These are phyloP conservation scores for Sphaerulina musiva DNA, from an alignment of 2,329 filamentous ascomycete species.

Conservation along the genomic window DNA sequence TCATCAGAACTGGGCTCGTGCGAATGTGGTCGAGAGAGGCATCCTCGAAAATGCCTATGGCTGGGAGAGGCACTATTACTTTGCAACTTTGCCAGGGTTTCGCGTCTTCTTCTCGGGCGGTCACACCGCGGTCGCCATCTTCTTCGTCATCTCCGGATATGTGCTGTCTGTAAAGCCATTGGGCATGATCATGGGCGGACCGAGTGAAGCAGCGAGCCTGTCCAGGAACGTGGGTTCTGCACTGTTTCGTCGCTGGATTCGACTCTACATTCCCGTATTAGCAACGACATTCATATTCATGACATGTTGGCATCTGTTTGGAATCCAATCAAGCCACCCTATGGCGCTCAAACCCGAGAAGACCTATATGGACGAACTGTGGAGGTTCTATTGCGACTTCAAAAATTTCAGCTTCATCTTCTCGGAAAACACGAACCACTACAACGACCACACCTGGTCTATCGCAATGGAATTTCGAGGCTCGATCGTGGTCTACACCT, in stretches of 20 bases:
- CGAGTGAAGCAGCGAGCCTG: slow-evolving; percentile 19
- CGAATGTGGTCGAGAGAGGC: slow-evolving; percentile 32
- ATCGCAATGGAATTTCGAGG: slow-evolving; percentile 59
- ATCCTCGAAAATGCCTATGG: slow-evolving; percentile 51
- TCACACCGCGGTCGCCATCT: slow-evolving; percentile 50
- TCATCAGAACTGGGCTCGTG: slow-evolving; percentile 51
- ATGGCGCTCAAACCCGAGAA: slow-evolving; percentile 19
- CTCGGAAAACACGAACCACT: slow-evolving; percentile 43
- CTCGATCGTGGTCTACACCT: slow-evolving; percentile 56
- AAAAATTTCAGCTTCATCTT: slow-evolving; percentile 66
- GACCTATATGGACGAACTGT: slow-evolving; percentile 10
- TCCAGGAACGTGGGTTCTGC: slow-evolving; percentile 42
- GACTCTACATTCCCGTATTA: slow-evolving; percentile 48
- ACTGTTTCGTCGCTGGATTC: slow-evolving; percentile 46
- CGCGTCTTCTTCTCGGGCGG: slow-evolving; percentile 56
- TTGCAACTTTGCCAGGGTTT: slow-evolving; percentile 51
- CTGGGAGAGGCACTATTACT: slow-evolving; percentile 43
- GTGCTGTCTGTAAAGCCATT: slow-evolving; percentile 45
- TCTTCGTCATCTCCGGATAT: slow-evolving; percentile 49
- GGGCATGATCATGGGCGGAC: slow-evolving; percentile 28
- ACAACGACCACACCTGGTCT: slow-evolving; percentile 56
- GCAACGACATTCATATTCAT: slow-evolving; percentile 51
- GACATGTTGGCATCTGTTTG: slow-evolving; percentile 49
- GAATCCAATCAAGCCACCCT: slow-evolving; percentile 40
- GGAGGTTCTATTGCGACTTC: slow-evolving; percentile 27